Conservation (phyloP, 305 asterid genomes). For the Fraxinus nigra region DNA sequence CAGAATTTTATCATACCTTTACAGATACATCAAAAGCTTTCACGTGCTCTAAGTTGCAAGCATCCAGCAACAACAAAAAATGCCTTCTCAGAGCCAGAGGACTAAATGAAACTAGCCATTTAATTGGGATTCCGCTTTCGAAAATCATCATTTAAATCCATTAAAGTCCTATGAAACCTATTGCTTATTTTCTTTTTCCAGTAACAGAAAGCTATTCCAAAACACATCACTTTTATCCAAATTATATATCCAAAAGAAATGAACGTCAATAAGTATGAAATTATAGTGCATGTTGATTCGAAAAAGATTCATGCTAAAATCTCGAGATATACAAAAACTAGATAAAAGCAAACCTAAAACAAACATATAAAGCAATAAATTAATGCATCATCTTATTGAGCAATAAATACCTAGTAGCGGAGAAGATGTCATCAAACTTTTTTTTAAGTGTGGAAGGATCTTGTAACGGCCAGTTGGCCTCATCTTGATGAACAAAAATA, state of each 20-base stretch:
- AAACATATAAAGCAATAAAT: neutral
- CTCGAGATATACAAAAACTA: neutral
- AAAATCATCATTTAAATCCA: neutral
- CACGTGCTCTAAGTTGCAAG: neutral
- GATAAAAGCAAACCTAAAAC: neutral
- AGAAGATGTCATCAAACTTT: conserved; percentile 93
- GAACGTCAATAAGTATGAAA: neutral
- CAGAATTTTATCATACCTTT: neutral
- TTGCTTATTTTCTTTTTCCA: neutral
- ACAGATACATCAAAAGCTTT: neutral
- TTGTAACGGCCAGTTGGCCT: conserved; percentile 98
- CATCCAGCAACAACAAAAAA: neutral
- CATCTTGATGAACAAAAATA: conserved; percentile 97
- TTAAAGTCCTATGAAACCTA: neutral
- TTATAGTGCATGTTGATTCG: neutral
- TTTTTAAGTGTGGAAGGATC: conserved; percentile 87
- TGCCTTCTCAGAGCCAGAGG: neutral
- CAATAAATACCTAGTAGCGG: conserved; percentile 80
- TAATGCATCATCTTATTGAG: conserved; percentile 11
- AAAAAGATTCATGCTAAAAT: neutral
- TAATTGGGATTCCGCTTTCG: neutral
- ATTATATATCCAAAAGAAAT: neutral
- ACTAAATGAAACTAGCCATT: neutral
- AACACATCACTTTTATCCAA: neutral
- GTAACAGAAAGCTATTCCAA: neutral